Conservation (phyloP, 2,329 filamentous ascomycete species). For the Ophiostoma sp. region DNA sequence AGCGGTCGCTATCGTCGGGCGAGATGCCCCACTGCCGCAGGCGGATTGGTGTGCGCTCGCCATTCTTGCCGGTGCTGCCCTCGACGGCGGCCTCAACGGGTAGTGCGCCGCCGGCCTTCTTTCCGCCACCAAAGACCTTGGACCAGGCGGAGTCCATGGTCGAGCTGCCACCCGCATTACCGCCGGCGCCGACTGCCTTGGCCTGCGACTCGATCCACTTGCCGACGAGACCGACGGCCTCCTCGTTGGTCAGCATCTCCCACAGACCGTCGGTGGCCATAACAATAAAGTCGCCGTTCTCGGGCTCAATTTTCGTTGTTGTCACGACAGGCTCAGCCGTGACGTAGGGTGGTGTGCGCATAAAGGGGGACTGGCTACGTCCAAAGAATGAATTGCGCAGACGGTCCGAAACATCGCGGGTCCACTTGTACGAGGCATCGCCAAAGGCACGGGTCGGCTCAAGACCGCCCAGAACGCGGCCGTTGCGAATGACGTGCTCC, state of each 20-base stretch:
- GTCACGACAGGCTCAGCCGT: slow-evolving; percentile 95
- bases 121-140: slow-evolving; percentile 52
- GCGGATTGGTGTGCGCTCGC: slow-evolving; percentile 84
- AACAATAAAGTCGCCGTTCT: slow-evolving; percentile 91
- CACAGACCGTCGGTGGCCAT: slow-evolving; percentile 95
- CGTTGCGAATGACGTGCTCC: slow-evolving; percentile 81
- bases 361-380: slow-evolving; percentile 69
- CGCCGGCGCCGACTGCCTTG: not conserved
- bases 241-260: slow-evolving; percentile 99
- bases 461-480: slow-evolving; percentile 85
- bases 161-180: slow-evolving; percentile 22
- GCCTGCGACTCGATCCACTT: slow-evolving; percentile 83
- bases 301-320: slow-evolving; percentile 85
- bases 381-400: slow-evolving; percentile 87
- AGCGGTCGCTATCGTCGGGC: slow-evolving; percentile 72
- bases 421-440: slow-evolving; percentile 97
- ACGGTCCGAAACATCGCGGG: slow-evolving; percentile 75
- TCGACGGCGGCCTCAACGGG: slow-evolving; percentile 68
- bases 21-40: slow-evolving; percentile 88
- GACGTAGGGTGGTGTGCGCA: slow-evolving; percentile 94
- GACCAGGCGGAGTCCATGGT: slow-evolving; percentile 64
- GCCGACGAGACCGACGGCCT: slow-evolving; percentile 93
- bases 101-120: slow-evolving; percentile 42
- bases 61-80: slow-evolving; percentile 53
- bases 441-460: slow-evolving; percentile 95